These are phyloP conservation scores for Triglochin maritima DNA, from an alignment of 106 monocot species.

Conservation along the genomic window DNA sequence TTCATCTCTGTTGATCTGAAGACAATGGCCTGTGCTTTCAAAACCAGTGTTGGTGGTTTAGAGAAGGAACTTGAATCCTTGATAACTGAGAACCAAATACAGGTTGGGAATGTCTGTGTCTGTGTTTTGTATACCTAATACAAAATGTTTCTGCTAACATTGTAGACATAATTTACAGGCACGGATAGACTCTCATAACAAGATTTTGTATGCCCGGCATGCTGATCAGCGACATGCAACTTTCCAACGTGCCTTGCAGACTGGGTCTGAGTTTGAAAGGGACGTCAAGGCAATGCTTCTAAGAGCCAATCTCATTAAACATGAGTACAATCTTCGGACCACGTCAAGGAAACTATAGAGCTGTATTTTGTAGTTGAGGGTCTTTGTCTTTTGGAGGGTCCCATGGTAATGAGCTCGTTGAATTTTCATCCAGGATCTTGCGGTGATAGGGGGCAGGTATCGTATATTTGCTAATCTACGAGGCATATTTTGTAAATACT, in stretches of 20 bases:
- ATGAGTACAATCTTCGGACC: constrained; percentile 36
- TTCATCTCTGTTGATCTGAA: constrained; percentile 90
- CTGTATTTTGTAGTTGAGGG: neutral
- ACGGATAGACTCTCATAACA: constrained; percentile 88
- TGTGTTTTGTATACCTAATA: neutral
- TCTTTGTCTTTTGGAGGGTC: neutral
- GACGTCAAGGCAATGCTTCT: constrained; percentile 73
- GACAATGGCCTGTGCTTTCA: constrained; percentile 89
- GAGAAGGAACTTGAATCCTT: constrained; percentile 92
- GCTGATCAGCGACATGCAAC: constrained; percentile 88
- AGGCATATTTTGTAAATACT: no score
- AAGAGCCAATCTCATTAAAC: constrained; percentile 76
- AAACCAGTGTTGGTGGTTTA: constrained; percentile 58
- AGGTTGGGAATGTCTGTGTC: constrained; percentile 19
- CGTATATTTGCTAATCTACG: no score
- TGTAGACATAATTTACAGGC: constrained; percentile 36
- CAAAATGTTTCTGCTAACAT: neutral
- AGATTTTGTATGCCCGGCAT: constrained; percentile 88
- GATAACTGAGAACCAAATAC: constrained; percentile 87
- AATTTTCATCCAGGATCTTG: no score
- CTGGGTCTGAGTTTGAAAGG: constrained; percentile 74
- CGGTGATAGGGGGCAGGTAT: no score
- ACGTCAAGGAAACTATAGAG: constrained; percentile 26
- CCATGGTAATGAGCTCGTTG: neutral
- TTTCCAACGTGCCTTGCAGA: constrained; percentile 75